Percentiles rank a stretch among this genome's conserved stretches.
Conservation (phyloP, 768 basidiomycete genomes). For the Tremella mesenterica region DNA sequence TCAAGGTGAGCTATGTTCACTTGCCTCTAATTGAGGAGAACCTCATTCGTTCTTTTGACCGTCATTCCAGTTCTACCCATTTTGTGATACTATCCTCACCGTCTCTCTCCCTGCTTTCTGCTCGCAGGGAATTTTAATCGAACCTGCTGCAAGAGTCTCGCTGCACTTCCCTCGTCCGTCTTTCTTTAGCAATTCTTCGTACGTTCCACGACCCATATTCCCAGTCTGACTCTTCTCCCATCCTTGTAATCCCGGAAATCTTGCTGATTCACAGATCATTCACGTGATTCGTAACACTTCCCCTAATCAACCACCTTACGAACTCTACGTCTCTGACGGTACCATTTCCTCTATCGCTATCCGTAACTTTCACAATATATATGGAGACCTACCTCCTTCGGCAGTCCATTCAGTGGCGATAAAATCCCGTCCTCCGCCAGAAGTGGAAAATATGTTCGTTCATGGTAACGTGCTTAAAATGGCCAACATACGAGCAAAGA, state of each 20-base stretch:
- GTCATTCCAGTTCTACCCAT: too few species aligned
- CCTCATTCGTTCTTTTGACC: too few species aligned
- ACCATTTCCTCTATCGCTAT: conserved; percentile 5
- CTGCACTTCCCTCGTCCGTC: too few species aligned
- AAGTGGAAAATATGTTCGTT: conserved; percentile 3
- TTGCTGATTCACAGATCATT: conserved; percentile 16
- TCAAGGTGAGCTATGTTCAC: conserved; percentile 37
- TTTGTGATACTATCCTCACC: too few species aligned
- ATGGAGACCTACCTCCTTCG: conserved; percentile 6
- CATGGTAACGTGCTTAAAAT: conserved; percentile 18
- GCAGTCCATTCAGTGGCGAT: conserved; percentile 22
- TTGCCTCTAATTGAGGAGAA: too few species aligned
- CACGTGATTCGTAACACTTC: conserved; percentile 4
- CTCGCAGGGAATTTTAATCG: too few species aligned
- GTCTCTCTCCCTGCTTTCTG: too few species aligned
- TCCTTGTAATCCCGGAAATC: background rate
- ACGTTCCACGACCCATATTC: too few species aligned
- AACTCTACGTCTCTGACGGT: conserved; percentile 33
- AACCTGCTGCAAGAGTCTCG: too few species aligned
- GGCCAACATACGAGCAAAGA: conserved; percentile 19
- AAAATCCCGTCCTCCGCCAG: conserved; percentile 3
- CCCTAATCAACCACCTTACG: conserved; percentile 8
- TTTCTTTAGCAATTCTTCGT: too few species aligned
- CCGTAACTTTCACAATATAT: conserved; percentile 24
- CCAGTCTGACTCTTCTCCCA: too few species aligned